Percentiles rank a stretch among this genome's conserved stretches.
phyloP scores from a whole-genome alignment of 768 basidiomycete species.

The Mycena epipterygia region DNA sequence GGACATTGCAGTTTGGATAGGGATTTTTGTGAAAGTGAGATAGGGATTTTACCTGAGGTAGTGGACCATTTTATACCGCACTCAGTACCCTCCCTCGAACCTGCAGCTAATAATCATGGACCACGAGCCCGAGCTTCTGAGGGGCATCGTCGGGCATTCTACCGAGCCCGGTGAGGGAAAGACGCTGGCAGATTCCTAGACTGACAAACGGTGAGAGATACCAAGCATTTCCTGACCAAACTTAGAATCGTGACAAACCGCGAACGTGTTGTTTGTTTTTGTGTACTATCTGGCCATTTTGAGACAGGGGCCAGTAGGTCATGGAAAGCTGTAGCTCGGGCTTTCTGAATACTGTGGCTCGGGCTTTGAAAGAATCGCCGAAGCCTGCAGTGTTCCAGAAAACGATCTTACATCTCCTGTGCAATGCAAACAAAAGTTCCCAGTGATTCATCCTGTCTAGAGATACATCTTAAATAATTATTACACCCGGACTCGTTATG shows the following conservation, averaged over 20 bases:
- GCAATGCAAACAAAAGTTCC: background rate
- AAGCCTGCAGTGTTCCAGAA: no score
- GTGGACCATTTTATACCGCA: conserved; percentile 9
- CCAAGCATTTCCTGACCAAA: background rate
- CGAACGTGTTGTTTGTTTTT: background rate
- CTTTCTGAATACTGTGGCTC: no score
- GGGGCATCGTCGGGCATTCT: conserved; percentile 6
- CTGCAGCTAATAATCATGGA: background rate
- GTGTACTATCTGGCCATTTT: background rate
- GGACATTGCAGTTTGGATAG: conserved; percentile 5
- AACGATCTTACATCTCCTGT: no score
- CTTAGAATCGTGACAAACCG: background rate
- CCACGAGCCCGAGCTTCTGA: conserved; percentile 6
- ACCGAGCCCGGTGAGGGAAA: background rate
- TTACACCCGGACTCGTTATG: background rate
- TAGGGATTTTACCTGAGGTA: background rate
- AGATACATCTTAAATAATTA: conserved; percentile 13
- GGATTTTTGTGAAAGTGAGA: background rate
- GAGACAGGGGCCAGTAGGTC: background rate
- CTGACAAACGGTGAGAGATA: background rate
- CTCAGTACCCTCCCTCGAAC: background rate
- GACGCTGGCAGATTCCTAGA: background rate
- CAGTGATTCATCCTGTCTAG: background rate
- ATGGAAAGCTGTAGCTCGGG: no score
- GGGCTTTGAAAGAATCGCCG: no score